phyloP scores from a whole-genome alignment of 257 asterid species.

The Eucommia ulmoides region DNA sequence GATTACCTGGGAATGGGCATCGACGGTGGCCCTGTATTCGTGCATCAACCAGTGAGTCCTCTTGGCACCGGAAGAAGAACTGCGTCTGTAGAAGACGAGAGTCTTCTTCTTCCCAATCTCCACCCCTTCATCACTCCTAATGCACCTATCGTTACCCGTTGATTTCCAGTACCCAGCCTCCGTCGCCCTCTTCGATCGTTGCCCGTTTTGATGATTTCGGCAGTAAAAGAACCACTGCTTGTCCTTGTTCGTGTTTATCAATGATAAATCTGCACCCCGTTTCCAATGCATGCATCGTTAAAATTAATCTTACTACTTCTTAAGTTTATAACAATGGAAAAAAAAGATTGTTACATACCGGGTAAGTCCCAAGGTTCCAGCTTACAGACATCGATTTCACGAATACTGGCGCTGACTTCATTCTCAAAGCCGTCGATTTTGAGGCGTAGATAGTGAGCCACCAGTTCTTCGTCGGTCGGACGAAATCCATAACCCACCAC shows the following conservation, averaged over 20 bases:
- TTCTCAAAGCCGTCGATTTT: not conserved
- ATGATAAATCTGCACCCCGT: not conserved
- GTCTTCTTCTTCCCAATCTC: not conserved
- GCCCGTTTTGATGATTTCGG: not conserved
- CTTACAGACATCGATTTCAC: conserved; percentile 1
- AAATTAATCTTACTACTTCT: not conserved
- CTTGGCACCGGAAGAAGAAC: not conserved
- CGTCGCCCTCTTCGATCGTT: not conserved
- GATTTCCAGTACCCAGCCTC: not conserved
- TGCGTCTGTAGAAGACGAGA: not conserved
- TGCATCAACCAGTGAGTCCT: not conserved
- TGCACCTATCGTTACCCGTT: not conserved
- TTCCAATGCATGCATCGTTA: not conserved
- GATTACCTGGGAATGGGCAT: not conserved
- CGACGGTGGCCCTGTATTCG: not conserved
- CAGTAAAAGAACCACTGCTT: conserved; percentile 1
- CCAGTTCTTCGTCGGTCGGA: not conserved
- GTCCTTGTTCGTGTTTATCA: not conserved
- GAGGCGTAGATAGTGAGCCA: not conserved
- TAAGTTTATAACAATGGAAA: not conserved
- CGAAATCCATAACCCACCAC: not conserved
- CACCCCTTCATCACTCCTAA: not conserved
- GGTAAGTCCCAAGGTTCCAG: not conserved
- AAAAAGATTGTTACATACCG: not conserved
- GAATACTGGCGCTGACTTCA: not conserved